Evolutionary conservation across 768 basidiomycete species (phyloP).

Genomic region (Mycena chlorophos): DNA sequence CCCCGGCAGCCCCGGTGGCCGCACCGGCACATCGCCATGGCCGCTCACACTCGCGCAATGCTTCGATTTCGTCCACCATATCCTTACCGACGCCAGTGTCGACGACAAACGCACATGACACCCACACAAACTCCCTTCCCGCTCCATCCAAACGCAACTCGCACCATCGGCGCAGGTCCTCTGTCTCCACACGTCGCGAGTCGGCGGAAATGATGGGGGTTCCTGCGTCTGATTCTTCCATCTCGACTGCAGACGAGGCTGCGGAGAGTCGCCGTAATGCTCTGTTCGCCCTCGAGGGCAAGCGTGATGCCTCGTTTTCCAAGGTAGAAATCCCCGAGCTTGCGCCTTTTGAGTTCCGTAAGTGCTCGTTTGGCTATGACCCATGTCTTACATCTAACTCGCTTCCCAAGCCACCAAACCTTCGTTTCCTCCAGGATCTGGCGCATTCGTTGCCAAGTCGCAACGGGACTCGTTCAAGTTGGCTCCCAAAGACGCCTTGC

Average conservation of each 20-base stretch:
- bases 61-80: slow-evolving; percentile 51
- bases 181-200: slow-evolving; percentile 86
- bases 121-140: slow-evolving; percentile 28
- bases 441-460: slow-evolving; percentile 43
- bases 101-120: slow-evolving; percentile 36
- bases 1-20: slow-evolving; percentile 36
- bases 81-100: slow-evolving; percentile 40
- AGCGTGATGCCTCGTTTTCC: slow-evolving; percentile 65
- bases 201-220: slow-evolving; percentile 91
- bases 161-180: slow-evolving; percentile 82
- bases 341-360: slow-evolving; percentile 69
- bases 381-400: slow-evolving; percentile 10
- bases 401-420: slow-evolving; percentile 55
- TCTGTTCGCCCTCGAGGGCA: slow-evolving; percentile 85
- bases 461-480: slow-evolving; percentile 86
- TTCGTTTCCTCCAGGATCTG: slow-evolving; percentile 53
- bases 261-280: slow-evolving; percentile 78
- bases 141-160: slow-evolving; percentile 65
- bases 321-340: slow-evolving; percentile 84
- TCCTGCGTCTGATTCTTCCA: slow-evolving; percentile 63
- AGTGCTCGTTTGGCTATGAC: slow-evolving; percentile 34
- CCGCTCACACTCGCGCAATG: slow-evolving; percentile 74
- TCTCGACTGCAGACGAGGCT: slow-evolving; percentile 61
- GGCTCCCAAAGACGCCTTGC: slow-evolving; percentile 68
- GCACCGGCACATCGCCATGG: slow-evolving; percentile 50